A percentile compares a stretch with the other conserved stretches of the same genome.
phyloP scores from a whole-genome alignment of 2,329 filamentous ascomycete species.

The Verticillium longisporum region DNA sequence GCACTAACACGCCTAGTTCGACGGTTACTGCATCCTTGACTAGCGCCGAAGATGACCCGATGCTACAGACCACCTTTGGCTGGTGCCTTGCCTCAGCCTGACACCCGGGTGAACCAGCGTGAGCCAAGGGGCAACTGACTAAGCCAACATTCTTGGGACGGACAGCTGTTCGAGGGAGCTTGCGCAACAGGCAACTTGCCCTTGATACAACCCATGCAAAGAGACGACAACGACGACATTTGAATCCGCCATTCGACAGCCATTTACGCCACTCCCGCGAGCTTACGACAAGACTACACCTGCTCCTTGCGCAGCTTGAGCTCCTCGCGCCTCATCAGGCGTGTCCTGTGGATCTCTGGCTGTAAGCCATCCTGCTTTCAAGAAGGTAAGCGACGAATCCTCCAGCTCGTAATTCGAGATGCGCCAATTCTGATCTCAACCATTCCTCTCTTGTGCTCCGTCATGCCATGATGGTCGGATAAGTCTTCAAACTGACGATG shows the following conservation, averaged over 20 bases:
- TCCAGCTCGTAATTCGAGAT: neutral
- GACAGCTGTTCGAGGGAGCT: neutral
- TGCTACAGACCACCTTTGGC: neutral
- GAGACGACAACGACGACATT: neutral
- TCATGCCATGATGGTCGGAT: neutral
- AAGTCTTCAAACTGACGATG: too few relatives aligned
- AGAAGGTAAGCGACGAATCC: neutral
- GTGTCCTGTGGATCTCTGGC: neutral
- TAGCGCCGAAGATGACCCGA: neutral
- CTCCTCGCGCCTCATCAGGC: neutral
- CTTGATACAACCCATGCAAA: neutral
- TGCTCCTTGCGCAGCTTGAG: neutral
- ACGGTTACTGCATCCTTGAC: neutral
- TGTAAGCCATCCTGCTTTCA: neutral
- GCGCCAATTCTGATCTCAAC: neutral
- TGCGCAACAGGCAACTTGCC: neutral
- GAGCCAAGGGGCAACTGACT: neutral
- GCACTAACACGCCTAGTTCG: neutral
- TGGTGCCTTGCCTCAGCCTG: neutral
- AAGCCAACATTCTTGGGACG: neutral
- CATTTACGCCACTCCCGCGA: neutral
- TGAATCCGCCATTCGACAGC: neutral
- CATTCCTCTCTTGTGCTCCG: neutral
- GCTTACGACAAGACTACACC: neutral
- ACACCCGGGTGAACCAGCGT: neutral